Conservation (phyloP, 2,329 filamentous ascomycete species). For the Colletotrichum echinochloae region DNA sequence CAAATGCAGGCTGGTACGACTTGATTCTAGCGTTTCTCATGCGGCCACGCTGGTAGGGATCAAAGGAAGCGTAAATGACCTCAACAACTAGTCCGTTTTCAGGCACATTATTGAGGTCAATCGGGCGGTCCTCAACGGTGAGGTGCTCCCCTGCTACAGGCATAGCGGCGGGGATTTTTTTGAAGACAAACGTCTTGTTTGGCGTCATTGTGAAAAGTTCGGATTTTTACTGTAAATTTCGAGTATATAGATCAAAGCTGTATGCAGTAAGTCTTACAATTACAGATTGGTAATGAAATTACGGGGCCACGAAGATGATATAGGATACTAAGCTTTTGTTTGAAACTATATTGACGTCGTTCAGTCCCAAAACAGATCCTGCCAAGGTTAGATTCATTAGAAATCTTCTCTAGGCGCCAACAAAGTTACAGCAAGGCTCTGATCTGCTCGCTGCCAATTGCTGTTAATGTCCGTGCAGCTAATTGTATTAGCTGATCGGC, state of each 20-base stretch:
- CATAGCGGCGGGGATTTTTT: conserved; percentile 72
- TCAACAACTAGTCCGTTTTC: conserved; percentile 76
- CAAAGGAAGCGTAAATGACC: conserved; percentile 80
- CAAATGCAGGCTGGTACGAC: conserved; percentile 76
- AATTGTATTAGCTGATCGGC: too few relatives aligned
- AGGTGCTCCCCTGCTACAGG: conserved; percentile 80
- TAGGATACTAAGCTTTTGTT: not conserved
- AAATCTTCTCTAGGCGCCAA: not conserved
- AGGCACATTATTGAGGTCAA: conserved; percentile 73
- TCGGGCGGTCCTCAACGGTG: conserved; percentile 72
- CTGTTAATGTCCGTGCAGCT: too few relatives aligned
- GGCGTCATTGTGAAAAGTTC: conserved; percentile 53
- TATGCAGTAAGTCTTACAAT: not conserved
- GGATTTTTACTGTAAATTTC: not conserved
- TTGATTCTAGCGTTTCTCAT: conserved; percentile 74
- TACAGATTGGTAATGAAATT: not conserved
- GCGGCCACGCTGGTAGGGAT: conserved; percentile 85
- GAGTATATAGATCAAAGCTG: not conserved
- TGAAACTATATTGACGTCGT: not conserved
- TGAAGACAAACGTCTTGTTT: conserved; percentile 84
- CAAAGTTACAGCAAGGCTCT: not conserved
- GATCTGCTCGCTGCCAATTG: not conserved
- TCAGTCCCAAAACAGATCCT: not conserved
- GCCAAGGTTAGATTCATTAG: too few relatives aligned
- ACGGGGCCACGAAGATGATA: not conserved